These are phyloP conservation scores for Cutaneotrichosporon curvatum DNA, from an alignment of 1,284 basidiomycete species.

Conservation along the genomic window DNA sequence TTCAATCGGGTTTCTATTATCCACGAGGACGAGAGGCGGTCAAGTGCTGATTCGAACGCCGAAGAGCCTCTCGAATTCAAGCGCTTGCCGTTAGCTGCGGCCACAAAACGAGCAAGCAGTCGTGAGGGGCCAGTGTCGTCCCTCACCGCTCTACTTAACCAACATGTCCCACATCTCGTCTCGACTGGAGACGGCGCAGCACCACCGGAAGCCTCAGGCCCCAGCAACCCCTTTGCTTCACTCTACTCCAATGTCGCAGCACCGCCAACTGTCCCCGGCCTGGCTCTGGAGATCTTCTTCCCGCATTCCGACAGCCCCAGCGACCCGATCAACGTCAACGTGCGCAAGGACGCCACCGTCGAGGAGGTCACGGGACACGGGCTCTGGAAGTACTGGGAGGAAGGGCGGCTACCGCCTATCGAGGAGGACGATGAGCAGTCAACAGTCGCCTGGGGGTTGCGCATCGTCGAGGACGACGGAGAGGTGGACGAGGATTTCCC, in stretches of 20 bases:
- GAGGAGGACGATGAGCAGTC: slow-evolving; percentile 53
- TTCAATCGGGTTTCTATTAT: slow-evolving; percentile 11
- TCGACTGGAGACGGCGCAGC: slow-evolving; percentile 17
- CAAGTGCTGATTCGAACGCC: slow-evolving; percentile 21
- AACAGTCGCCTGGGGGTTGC: slow-evolving; percentile 85
- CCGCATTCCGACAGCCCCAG: slow-evolving; percentile 65
- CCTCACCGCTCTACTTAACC: slow-evolving; percentile 34
- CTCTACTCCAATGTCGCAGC: slow-evolving; percentile 47
- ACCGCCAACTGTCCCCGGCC: slow-evolving; percentile 37
- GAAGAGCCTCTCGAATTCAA: slow-evolving; percentile 21
- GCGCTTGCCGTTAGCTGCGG: background rate
- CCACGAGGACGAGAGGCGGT: slow-evolving; percentile 18
- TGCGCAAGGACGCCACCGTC: slow-evolving; percentile 80
- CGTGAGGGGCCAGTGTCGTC: slow-evolving; percentile 18
- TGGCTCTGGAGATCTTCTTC: slow-evolving; percentile 75
- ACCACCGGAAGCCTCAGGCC: background rate
- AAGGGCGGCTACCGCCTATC: slow-evolving; percentile 66
- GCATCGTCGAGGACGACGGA: slow-evolving; percentile 94
- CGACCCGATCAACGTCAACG: slow-evolving; percentile 51
- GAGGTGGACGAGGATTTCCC: slow-evolving; percentile 99
- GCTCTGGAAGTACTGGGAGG: slow-evolving; percentile 85
- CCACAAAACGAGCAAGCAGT: background rate
- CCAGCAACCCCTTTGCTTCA: slow-evolving; percentile 44
- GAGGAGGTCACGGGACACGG: slow-evolving; percentile 95
- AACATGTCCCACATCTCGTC: slow-evolving; percentile 35